Evolutionary conservation across 176 grass and related monocot species (phyloP).

Genomic region (Triticum aestivum): IWGSC_CS_RefSeq_v2.1 NC_057800.1:710782573-710783072

Average conservation of each 20-base stretch:
- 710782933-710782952: not conserved
- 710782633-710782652: not conserved
- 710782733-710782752: slow-evolving; percentile 94
- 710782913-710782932: slow-evolving; percentile 85
- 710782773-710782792: slow-evolving; percentile 98
- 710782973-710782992: not conserved
- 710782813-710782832: slow-evolving; percentile 82
- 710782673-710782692: slow-evolving; percentile 7
- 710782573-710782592: slow-evolving; percentile 22
- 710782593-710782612: not conserved
- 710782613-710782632: not conserved
- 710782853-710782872: slow-evolving; percentile 95
- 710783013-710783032: too few species aligned
- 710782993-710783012: too few species aligned
- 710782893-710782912: slow-evolving; percentile 98
- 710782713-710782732: slow-evolving; percentile 98
- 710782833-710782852: slow-evolving; percentile 99
- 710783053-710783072: too few species aligned
- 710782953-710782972: not conserved
- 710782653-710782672: not conserved
- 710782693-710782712: slow-evolving; percentile 82
- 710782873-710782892: slow-evolving; percentile 99
- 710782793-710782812: slow-evolving; percentile 87
- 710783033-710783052: too few species aligned
- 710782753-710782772: slow-evolving; percentile 99